Conservation (phyloP, 78 protist species). For the Cavenderia fasciculata region DNA sequence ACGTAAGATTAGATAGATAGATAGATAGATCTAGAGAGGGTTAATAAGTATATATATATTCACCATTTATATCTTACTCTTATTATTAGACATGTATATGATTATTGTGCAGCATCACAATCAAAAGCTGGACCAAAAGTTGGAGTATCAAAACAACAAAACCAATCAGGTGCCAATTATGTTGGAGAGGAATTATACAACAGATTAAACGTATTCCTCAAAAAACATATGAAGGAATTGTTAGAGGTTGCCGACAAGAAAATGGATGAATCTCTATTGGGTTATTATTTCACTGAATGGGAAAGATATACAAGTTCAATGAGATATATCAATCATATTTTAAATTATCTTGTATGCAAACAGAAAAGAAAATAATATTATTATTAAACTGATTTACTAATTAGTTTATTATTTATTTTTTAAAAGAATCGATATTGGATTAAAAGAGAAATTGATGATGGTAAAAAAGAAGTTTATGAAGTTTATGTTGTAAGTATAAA, state of each 20-base stretch:
- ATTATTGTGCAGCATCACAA: conserved; percentile 84
- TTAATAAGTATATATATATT: neutral
- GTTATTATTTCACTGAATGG: conserved; percentile 81
- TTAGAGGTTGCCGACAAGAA: conserved; percentile 64
- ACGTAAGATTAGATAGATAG: conserved; percentile 56
- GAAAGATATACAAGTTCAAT: conserved; percentile 77
- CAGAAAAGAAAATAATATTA: neutral
- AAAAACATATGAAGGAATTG: conserved; percentile 69
- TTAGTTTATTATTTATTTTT: neutral
- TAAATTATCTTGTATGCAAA: conserved; percentile 70
- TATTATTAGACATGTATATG: conserved; percentile 68
- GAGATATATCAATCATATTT: conserved; percentile 79
- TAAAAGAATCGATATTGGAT: conserved; percentile 87
- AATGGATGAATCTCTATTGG: conserved; percentile 73
- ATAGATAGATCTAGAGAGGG: too few species aligned
- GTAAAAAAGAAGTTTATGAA: conserved; percentile 79
- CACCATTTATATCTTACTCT: neutral
- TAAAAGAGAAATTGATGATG: conserved; percentile 83
- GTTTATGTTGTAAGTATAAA: conserved; percentile 58
- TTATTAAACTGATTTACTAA: neutral
- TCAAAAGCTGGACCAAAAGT: conserved; percentile 21
- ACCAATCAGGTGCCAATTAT: conserved; percentile 80
- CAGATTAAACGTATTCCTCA: conserved; percentile 38
- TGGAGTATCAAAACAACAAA: conserved; percentile 24
- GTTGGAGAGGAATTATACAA: conserved; percentile 85